Percentiles rank a stretch among this genome's conserved stretches.
Conservation (phyloP, 1,284 basidiomycete genomes). For the Gomphus sp. region DNA sequence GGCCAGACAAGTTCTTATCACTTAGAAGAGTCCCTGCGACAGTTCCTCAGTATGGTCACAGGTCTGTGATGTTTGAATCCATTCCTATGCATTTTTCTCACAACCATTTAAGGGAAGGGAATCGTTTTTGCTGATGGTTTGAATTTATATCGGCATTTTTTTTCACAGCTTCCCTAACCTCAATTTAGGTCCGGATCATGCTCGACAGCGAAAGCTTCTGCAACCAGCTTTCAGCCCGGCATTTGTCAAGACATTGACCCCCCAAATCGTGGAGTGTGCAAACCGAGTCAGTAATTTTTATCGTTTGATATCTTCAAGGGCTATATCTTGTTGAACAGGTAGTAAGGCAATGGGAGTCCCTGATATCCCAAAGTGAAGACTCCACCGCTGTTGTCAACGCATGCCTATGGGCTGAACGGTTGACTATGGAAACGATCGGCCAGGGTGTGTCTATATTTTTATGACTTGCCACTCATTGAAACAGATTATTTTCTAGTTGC, state of each 20-base stretch:
- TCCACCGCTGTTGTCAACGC: not conserved
- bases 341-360: not conserved
- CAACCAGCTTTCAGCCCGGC: not conserved
- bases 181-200: not conserved
- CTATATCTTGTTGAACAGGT: not conserved
- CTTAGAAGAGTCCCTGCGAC: not conserved
- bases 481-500: not conserved
- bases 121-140: not conserved
- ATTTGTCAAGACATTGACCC: not conserved
- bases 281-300: not conserved
- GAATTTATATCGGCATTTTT: not conserved
- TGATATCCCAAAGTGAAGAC: not conserved
- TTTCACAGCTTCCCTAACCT: not conserved
- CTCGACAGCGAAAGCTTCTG: slow-evolving; percentile 1
- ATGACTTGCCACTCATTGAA: not conserved
- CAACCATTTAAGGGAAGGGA: not conserved
- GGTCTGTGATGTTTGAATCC: not conserved
- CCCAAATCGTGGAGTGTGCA: not conserved
- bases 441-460: not conserved
- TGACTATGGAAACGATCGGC: not conserved
- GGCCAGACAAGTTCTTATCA: slow-evolving; percentile 1
- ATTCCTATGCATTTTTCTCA: no score
- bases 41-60: slow-evolving; percentile 2
- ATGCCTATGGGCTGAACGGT: not conserved
- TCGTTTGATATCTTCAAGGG: not conserved